Evolutionary conservation across 1,284 basidiomycete genomes (phyloP), one percentile per base, ranked within the genome.

Genomic region (Moesziomyces sp.): DNA sequence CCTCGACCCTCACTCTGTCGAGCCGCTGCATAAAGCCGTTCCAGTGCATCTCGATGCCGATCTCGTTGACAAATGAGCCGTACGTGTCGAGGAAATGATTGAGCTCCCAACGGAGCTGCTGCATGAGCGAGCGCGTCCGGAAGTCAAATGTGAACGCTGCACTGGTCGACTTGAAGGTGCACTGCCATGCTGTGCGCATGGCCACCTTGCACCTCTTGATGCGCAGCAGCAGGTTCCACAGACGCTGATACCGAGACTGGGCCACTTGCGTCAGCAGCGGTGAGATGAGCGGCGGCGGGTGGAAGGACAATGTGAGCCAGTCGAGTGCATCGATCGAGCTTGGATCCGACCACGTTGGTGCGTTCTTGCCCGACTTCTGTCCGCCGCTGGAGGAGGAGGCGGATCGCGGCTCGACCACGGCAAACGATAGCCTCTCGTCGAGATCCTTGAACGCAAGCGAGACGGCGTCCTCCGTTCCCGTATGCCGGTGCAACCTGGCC

Each of bases 231-330:
- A 74, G 35, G 30, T 76, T 78, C 74, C 78, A 77, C 16, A 79
- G 43, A 7, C 78, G 54, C 28, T 77, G 77, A 38, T 79, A 79
- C 3, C 67, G 46, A 8, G 57, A 49, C 42, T 69, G 68, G 2
- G 74, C 70, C 34, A 78, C 21, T 51, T 61, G 57, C n/a, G 74
- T 72, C 2, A 79, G 53, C 24, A 79, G 57, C 18, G 76, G 76
- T 13, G 78, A 62, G 42, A 79, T 77, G 40, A 79, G 62, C 23
- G 76, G 67, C 1, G 76, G 78, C 9, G 78, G 78, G 18, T 69
- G 68, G 59, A 78, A 79, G 7, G 61, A 74, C 5, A 79, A 42
- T 3, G 76, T 78, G 30, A 79, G 66, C 78, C 78, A 79, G 45
- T 79, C 78, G 7, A 79, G 56, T 1, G 74, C 78, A 23, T 74